Percentiles rank a stretch among this genome's conserved stretches.
Conservation (phyloP, 2,329 filamentous ascomycete species). For the Nothomitra cinnamomea region DNA sequence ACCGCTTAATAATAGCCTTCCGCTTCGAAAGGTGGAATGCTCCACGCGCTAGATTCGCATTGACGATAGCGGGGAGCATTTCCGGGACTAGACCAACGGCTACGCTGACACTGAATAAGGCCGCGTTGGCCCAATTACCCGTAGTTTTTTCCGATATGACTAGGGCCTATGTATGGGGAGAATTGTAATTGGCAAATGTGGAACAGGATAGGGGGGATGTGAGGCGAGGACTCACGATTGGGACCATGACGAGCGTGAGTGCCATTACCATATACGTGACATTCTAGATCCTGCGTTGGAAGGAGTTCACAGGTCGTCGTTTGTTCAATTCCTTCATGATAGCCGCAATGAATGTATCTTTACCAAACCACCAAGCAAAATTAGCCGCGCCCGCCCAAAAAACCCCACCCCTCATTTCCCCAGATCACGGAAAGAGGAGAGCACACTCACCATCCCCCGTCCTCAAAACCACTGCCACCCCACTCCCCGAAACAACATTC, state of each 20-base stretch:
- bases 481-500: conserved; percentile 1
- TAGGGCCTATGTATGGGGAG: neutral
- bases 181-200: neutral
- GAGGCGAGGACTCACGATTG: neutral
- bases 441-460: conserved; percentile 2
- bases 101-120: conserved; percentile 1
- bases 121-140: neutral
- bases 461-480: neutral
- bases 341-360: neutral
- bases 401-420: too few species aligned
- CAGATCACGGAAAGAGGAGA: neutral
- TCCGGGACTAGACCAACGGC: conserved; percentile 5
- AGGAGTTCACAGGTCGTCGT: neutral
- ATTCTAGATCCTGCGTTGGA: neutral
- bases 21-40: neutral
- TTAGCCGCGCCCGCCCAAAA: neutral
- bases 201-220: neutral
- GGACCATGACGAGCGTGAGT: conserved; percentile 4
- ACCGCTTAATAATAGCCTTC: conserved; percentile 4
- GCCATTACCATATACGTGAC: conserved; percentile 5
- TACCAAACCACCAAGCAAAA: neutral
- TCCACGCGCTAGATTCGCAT: conserved; percentile 3
- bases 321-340: conserved; percentile 1
- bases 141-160: neutral
- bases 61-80: conserved; percentile 6